Evolutionary conservation across 2,329 filamentous ascomycete species (phyloP), one percentile per base, ranked within the genome.

Genomic region (Escovopsis sp.): DNA sequence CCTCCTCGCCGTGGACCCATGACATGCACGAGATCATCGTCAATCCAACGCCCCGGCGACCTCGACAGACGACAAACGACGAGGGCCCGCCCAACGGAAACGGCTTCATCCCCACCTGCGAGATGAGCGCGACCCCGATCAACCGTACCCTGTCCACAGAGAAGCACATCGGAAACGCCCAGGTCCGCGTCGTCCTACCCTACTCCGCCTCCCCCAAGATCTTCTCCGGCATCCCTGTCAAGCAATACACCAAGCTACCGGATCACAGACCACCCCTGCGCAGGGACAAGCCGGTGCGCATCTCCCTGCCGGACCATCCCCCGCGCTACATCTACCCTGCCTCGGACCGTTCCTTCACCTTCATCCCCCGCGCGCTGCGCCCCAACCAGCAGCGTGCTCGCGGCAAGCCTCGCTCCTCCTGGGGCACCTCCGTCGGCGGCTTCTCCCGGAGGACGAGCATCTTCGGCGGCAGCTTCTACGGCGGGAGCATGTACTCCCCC

Each of bases 271-370:
- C 91, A 18, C 91, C 91, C 41, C 73, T 98, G 39, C 83, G 91
- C 48, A 81, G 91, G 53, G 91, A 98, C 66, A 98, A 96, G 59
- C 91, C 91, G 7, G 91, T 96, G 35, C 82, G 91, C 40, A 85
- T 98, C 51, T 95, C 87, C 8, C 70, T 98, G 36, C 89, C 91
- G 2, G 73, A 82, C 26, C 74, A 83, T 48, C 69, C 77, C 11
- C 84, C 86, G 33, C 78, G 84, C 48, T 95, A 95, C 61, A 88
- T 95, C 47, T 94, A 91, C 62, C 91, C 91, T 6, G 83, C 87
- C 2, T 71, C 76, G 38, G 88, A 95, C 54, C 73, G 91, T 49
- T 96, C 91, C 0, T 98, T 98, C 61, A 94, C 95, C 54, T 98
- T 98, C 64, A 98, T 98, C 47, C 91, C 91, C 11, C 76, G 91